Percentiles rank a stretch among this genome's conserved stretches.
Evolutionary conservation across 1,284 basidiomycete genomes (phyloP).

Genomic region (Ustilago esculenta): DNA sequence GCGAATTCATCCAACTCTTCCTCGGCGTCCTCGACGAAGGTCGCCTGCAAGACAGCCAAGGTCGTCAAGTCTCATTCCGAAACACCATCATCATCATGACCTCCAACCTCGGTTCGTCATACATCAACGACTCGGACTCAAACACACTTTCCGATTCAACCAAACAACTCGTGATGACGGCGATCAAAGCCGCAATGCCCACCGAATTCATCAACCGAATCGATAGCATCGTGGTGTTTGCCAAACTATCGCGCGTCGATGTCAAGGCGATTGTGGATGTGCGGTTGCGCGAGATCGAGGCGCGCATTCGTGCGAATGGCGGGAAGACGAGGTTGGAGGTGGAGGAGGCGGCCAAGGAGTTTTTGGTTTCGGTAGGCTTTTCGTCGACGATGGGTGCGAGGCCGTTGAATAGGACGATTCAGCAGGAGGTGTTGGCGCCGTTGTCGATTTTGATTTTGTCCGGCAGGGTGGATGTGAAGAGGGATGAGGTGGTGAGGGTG

Average conservation of each 20-base stretch:
- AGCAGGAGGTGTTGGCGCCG: conserved; percentile 91
- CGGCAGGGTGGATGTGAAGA: conserved; percentile 80
- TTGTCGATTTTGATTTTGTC: conserved; percentile 87
- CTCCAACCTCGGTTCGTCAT: conserved; percentile 71
- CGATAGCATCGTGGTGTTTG: conserved; percentile 71
- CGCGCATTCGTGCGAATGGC: conserved; percentile 76
- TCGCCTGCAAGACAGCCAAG: conserved; percentile 75
- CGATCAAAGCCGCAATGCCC: conserved; percentile 71
- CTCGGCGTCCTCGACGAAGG: conserved; percentile 92
- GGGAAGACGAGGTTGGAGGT: conserved; percentile 82
- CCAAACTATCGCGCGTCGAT: conserved; percentile 70
- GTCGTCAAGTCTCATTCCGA: conserved; percentile 64
- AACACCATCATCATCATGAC: conserved; percentile 69
- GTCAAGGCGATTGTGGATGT: conserved; percentile 72
- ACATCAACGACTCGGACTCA: conserved; percentile 70
- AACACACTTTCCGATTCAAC: conserved; percentile 69
- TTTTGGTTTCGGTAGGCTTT: conserved; percentile 74
- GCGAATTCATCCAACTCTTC: conserved; percentile 85
- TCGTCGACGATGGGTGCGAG: conserved; percentile 73
- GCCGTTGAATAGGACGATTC: conserved; percentile 89
- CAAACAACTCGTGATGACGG: conserved; percentile 68
- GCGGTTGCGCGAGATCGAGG: conserved; percentile 73
- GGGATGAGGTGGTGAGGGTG: conserved; percentile 81
- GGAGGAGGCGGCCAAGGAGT: conserved; percentile 81
- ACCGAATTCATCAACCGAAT: conserved; percentile 73